A percentile compares a stretch with the other conserved stretches of the same genome.
These are phyloP conservation scores for Spiraea crenata DNA, from an alignment of 331 rosid genomes.

Conservation along the genomic window DNA sequence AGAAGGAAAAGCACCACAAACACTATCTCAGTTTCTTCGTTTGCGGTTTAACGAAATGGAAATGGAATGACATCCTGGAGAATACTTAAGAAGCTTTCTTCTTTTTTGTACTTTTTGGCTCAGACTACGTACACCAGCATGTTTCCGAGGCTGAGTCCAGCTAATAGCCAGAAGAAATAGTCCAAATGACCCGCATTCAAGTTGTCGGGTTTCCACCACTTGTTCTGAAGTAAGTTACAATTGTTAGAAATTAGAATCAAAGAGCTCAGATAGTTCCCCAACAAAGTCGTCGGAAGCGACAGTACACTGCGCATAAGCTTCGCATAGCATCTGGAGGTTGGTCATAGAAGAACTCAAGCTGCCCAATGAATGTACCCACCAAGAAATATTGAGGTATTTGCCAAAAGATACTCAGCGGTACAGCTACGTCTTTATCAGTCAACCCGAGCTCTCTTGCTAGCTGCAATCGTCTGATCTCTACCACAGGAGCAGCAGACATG, in stretches of 20 bases:
- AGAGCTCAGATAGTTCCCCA: conserved; percentile 82
- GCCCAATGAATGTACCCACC: conserved; percentile 79
- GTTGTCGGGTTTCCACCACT: conserved; percentile 63
- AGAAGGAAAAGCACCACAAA: not conserved
- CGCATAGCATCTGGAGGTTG: conserved; percentile 95
- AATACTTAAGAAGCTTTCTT: conserved; percentile 49
- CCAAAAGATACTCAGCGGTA: conserved; percentile 72
- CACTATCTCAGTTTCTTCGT: not conserved
- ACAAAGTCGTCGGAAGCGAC: conserved; percentile 61
- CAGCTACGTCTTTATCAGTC: conserved; percentile 49
- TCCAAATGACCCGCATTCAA: conserved; percentile 77
- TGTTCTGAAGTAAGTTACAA: conserved; percentile 72
- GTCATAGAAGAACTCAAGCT: conserved; percentile 93
- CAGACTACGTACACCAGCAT: conserved; percentile 58
- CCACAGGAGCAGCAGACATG: conserved; percentile 82
- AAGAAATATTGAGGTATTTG: conserved; percentile 86
- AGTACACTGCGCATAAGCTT: conserved; percentile 87
- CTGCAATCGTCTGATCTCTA: conserved; percentile 66
- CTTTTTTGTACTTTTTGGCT: conserved; percentile 47
- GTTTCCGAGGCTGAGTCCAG: conserved; percentile 73
- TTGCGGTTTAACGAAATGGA: not conserved
- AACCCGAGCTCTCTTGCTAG: conserved; percentile 66
- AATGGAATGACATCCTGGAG: not conserved
- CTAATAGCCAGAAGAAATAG: conserved; percentile 80
- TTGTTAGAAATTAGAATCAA: conserved; percentile 72